phyloP scores from a whole-genome alignment of 352 stramenopile species.

The Salisapilia sapeloensis region DNA sequence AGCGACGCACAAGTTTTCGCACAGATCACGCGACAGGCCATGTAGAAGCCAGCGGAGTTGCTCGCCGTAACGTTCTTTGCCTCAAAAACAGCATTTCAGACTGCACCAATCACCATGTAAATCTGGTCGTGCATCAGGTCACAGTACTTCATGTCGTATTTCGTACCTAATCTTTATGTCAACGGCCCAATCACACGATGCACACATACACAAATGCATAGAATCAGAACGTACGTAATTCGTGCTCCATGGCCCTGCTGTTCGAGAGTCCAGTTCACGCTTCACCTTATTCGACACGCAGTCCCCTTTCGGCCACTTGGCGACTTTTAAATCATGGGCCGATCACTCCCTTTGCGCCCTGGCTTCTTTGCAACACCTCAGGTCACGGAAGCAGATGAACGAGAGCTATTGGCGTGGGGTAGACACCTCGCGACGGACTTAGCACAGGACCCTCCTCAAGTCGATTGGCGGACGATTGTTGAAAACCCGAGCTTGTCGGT shows the following conservation, averaged over 20 bases:
- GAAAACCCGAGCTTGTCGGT: constrained; percentile 59
- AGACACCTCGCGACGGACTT: constrained; percentile 51
- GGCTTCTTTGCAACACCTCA: constrained; percentile 59
- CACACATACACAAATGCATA: too few species aligned
- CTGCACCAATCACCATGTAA: too few species aligned
- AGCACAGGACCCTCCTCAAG: constrained; percentile 41
- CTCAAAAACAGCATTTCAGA: too few species aligned
- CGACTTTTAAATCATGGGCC: constrained; percentile 44
- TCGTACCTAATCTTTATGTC: too few species aligned
- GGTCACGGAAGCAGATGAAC: constrained; percentile 38
- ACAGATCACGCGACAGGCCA: too few species aligned
- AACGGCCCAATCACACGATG: too few species aligned
- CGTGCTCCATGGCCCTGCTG: neutral
- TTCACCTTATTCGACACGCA: neutral
- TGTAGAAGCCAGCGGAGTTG: too few species aligned
- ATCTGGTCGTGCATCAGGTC: too few species aligned
- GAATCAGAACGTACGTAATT: too few species aligned
- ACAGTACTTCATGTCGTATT: too few species aligned
- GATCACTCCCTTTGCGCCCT: constrained; percentile 52
- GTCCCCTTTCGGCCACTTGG: constrained; percentile 2
- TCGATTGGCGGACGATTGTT: constrained; percentile 62
- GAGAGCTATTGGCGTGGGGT: constrained; percentile 55
- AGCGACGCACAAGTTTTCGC: too few species aligned
- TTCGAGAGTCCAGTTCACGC: neutral
- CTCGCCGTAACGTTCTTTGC: too few species aligned